Base-by-base conservation (phyloP, 1,284 basidiomycete species). In the Kalmanozyma brasiliensis region DNA sequence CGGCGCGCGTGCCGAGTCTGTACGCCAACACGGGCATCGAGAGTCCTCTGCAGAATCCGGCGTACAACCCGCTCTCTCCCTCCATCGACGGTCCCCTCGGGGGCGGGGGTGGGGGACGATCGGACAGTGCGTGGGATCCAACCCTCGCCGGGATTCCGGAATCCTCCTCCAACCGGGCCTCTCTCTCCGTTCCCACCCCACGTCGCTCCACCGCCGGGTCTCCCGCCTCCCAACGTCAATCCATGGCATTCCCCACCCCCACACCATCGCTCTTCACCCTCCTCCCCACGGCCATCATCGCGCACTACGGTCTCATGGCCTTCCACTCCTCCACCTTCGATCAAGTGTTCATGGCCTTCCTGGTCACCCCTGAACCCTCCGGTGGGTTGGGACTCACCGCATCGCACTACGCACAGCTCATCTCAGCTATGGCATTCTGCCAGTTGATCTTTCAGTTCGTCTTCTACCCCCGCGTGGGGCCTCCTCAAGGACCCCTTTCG, bases 391-490 rank as follows among this genome's bases (percentile, higher is more conserved):
- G 79, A 0, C 58, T 82, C 16, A 82, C 78, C 2, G 79, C 81
- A 1, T 73, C 77, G n/a, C 81, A 82, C 55, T 82, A 73, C 49
- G 81, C 81, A 6, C 71, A 79, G 38, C 52, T 82, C 22, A 82
- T 82, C 48, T 71, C 79, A n/a, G 75, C 77, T 4, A 77, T 78
- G 80, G 76, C 72, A 17, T 69, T 78, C 26, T 77, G 70, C 44
- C 76, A 79, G 57, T 34, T 79, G 6, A 49, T 73, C 9, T 79
- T 78, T 49, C 77, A 79, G 35, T 79, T 79, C 58, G 57, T 69
- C 24, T 63, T 78, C 30, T 94, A 93, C 85, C 91, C 92, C 87
- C 91, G 82, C 79, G 89, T 87, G 16, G 73, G 59, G 34, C 53
- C 66, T 33, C 64, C 60, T 7, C 69, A 76, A 16, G 81, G 81